Evolutionary conservation across 345 rosid genomes (phyloP), one percentile per base, ranked within the genome.

Genomic region (Trapa incisa): DNA sequence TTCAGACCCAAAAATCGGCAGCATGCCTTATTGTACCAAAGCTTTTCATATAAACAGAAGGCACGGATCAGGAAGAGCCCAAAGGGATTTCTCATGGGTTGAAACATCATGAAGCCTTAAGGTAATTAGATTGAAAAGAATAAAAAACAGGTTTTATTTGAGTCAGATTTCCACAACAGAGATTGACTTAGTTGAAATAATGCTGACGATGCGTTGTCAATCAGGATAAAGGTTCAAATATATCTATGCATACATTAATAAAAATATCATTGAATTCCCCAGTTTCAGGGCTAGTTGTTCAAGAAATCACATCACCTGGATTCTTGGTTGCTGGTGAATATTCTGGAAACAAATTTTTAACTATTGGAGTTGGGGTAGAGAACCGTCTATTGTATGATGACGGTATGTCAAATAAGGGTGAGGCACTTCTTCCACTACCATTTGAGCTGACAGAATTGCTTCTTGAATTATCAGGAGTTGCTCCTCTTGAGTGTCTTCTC

Each of bases 381-480:
- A 61, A 37, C 61, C 29, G 77, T 33, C 64, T 69, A 65, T 68
- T 66, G 45, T 75, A 76, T 64, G 83, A 64, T 70, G 81, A 72
- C 54, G 71, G 79, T 35, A 76, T 66, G 57, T 72, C 71, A 47
- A 75, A 43, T 52, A 77, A n/a, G 17, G 86, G 80, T 43, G 85
- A 81, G 33, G 67, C 72, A 69, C 82, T 79, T 47, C 75, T 80
- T 57, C 73, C 81, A 60, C 78, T 71, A 57, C 89, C 85, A 68
- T 86, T 82, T 68, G 89, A 80, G 73, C 78, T 77, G 70, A 80
- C 69, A 37, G 87, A 80, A 72, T 42, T 86, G 77, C 84, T 86
- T 79, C 80, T 75, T 61, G 73, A 73, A 71, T 77, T 73, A 70
- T 80, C 83, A 61, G 90, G 83, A 65, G 86, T 72, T 13, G 70